Evolutionary conservation across 805 yeast species (phyloP), one percentile per base, ranked within the genome.

Genomic region (Nakazawaea wyomingensis): DNA sequence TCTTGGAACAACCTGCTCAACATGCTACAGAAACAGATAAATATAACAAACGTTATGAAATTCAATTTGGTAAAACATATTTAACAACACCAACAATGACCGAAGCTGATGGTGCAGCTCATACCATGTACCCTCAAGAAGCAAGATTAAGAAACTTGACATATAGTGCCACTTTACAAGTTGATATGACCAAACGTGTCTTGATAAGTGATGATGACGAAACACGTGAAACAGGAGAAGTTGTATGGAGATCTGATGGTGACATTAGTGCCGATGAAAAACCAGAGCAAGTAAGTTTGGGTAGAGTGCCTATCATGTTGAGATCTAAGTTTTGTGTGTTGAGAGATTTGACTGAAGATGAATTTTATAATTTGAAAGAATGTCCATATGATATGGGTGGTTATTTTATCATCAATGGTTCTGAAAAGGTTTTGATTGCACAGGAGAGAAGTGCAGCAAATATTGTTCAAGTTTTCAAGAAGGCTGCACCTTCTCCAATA

Each of bases 321-420:
- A 78, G 96, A 57, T 91, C 98, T 44, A 91, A 88, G 70, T 93
- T 88, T 60, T 93, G 99, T 78, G 80, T 90, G 69, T 75, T 93
- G 56, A 78, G 88, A 58, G 96, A 86, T 48, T 75, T 93, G 53
- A 80, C 87, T 7, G 98, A 93, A 55, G 88, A 86, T 53, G 99
- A 93, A 65, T 78, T 90, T 57, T 93, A 90, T 66, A 95, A 89
- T 55, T 77, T 93, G 60, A 90, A 93, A 65, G 99, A 93, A 68
- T 93, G 99, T 69, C 99, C 99, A 26, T 93, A 87, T 66, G 99
- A 93, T 74, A 95, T 93, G 95, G 99, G 99, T 65, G 99, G 99
- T 49, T 93, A 93, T 66, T 93, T 93, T 61, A 90, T 93, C 54
- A 93, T 93, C 60, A 93, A 93, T 69, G 99, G 99, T 56, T 88